Percentiles rank a stretch among this genome's conserved stretches.
These are phyloP conservation scores for Pestalotiopsis sp. DNA, from an alignment of 2,329 filamentous ascomycete species.

Conservation along the genomic window DNA sequence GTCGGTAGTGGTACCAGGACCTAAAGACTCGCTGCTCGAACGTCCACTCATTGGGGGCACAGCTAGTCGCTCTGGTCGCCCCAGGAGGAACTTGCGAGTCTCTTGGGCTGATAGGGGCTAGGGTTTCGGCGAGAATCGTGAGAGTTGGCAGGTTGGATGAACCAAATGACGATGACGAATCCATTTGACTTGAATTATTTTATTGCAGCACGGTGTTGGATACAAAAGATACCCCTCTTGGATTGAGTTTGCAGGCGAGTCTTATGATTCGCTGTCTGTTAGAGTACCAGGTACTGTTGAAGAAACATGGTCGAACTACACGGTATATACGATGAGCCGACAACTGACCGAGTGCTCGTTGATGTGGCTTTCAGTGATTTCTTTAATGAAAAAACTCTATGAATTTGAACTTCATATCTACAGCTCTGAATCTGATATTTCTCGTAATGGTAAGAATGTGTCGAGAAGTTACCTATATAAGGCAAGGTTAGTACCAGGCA, in stretches of 20 bases:
- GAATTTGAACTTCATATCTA: too few species aligned
- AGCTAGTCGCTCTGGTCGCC: slow-evolving; percentile 21
- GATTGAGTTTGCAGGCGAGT: background rate
- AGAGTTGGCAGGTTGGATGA: background rate
- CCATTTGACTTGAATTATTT: background rate
- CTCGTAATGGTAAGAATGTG: too few species aligned
- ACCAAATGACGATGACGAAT: background rate
- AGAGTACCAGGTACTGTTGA: background rate
- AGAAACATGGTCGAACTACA: background rate
- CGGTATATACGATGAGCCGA: background rate
- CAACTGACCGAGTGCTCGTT: background rate
- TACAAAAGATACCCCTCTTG: slow-evolving; percentile 6
- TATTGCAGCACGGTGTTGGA: background rate
- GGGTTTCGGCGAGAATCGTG: background rate
- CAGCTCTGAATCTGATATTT: too few species aligned
- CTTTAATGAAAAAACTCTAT: too few species aligned
- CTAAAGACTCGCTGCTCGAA: slow-evolving; percentile 25
- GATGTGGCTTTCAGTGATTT: too few species aligned
- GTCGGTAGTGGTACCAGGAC: background rate
- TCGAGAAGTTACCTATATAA: background rate
- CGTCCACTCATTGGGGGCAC: slow-evolving; percentile 26
- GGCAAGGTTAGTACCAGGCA: background rate
- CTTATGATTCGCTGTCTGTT: background rate
- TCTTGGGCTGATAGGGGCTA: slow-evolving; percentile 26
- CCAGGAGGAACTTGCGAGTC: slow-evolving; percentile 30